Evolutionary conservation across 2,329 filamentous ascomycete species (phyloP), one percentile per base, ranked within the genome.

Genomic region (Beauveria sp.): DNA sequence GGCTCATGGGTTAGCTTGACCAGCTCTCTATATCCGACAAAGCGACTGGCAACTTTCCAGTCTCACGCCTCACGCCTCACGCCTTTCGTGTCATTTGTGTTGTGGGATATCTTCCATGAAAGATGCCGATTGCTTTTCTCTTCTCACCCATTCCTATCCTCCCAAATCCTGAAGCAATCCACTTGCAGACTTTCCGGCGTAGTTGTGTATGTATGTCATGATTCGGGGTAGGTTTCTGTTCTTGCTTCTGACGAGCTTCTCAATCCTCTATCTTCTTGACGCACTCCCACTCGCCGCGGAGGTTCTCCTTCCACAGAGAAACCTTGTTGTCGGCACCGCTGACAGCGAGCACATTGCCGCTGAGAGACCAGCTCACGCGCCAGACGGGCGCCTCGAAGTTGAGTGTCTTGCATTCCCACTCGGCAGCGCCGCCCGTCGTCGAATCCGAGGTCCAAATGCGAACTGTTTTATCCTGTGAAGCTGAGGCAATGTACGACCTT

Each of bases 321-420:
- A 99, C 92, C 78, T 96, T 92, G 81, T 99, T 99, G 77, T 99
- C 93, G 28, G 89, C 91, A 44, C 91, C 91, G 71, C 90, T 94
- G 64, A 97, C 91, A 10, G 94, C 94, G 68, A 99, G 81, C 22
- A 97, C 92, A 73, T 99, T 99, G 57, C 94, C 94, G 74, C 91
- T 96, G 71, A 97, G 80, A 69, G 92, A 96, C 94, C 94, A 99
- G 81, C 91, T 97, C 51, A 97, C 94, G 61, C 94, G 87, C 94
- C 94, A 99, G 62, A 96, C 84, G 52, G 92, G 88, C 5, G 89
- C 86, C 64, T 97, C 93, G 68, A 99, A 96, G 69, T 88, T 85
- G 65, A 99, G 82, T 46, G 89, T 85, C 75, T 96, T 94, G 75
- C 85, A 87, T 62, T 87, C 85, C 94, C 94, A 99, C 69, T 91